Conservation (phyloP, 495 filamentous ascomycete species). For the Letharia lupina region DNA sequence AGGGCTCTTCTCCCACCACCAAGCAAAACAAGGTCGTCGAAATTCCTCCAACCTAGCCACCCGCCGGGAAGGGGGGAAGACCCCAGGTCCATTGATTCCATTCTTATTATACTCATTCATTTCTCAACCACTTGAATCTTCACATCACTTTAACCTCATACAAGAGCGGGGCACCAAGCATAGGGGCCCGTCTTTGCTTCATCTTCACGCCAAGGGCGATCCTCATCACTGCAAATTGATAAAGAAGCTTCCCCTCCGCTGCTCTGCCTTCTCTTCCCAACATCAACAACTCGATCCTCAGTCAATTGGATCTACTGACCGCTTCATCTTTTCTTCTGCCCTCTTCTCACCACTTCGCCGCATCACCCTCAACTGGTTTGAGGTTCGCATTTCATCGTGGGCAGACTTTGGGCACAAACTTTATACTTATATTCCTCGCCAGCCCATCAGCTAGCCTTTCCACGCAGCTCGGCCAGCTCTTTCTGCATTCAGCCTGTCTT, state of each 20-base stretch:
- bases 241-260: slow-evolving; percentile 17
- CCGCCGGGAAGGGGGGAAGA: slow-evolving; percentile 15
- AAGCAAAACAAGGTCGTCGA: not conserved
- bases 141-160: slow-evolving; percentile 20
- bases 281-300: slow-evolving; percentile 17
- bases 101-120: slow-evolving; percentile 3
- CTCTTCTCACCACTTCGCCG: slow-evolving; percentile 9
- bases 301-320: slow-evolving; percentile 1
- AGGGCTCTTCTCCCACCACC: not conserved
- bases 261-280: slow-evolving; percentile 14
- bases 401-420: not conserved
- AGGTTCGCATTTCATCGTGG: slow-evolving; percentile 9
- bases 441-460: slow-evolving; percentile 10
- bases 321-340: not conserved
- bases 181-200: slow-evolving; percentile 21
- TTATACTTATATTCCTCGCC: slow-evolving; percentile 1
- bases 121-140: slow-evolving; percentile 22
- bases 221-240: slow-evolving; percentile 19
- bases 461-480: not conserved
- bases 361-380: slow-evolving; percentile 24
- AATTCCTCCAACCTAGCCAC: slow-evolving; percentile 19
- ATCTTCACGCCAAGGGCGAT: slow-evolving; percentile 21
- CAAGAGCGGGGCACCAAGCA: slow-evolving; percentile 19
- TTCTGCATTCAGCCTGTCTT: not conserved
- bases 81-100: slow-evolving; percentile 8